These are phyloP conservation scores for Salix viminalis DNA, from an alignment of 345 rosid genomes.

Conservation along the genomic window DNA sequence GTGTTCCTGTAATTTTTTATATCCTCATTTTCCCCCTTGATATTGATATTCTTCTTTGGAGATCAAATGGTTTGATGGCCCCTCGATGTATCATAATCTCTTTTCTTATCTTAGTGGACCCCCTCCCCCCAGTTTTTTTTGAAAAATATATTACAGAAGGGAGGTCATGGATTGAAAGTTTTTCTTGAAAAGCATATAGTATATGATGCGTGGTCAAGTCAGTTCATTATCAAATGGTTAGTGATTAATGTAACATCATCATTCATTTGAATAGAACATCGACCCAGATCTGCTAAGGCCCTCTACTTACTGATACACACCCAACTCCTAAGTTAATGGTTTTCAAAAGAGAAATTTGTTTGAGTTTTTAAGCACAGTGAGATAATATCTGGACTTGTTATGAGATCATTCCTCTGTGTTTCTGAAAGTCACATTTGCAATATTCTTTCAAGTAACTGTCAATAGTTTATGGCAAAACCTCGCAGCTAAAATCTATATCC, in stretches of 20 bases:
- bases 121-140: neutral
- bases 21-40: neutral
- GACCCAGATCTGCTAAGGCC: neutral
- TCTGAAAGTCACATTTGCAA: neutral
- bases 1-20: neutral
- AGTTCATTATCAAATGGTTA: neutral
- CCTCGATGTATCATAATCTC: neutral
- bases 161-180: neutral
- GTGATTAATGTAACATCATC: neutral
- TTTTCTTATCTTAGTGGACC: neutral
- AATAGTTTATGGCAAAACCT: neutral
- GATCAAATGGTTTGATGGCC: neutral
- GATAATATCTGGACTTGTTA: neutral
- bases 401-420: neutral
- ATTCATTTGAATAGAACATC: neutral
- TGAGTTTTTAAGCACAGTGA: neutral
- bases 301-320: neutral
- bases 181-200: neutral
- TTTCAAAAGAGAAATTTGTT: neutral
- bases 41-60: neutral
- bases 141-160: neutral
- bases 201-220: neutral
- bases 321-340: neutral
- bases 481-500: neutral
- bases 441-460: too few relatives aligned